Evolutionary conservation across 352 stramenopile genomes (phyloP), one percentile per base, ranked within the genome.

Genomic region (Globisporangium parvum): DNA sequence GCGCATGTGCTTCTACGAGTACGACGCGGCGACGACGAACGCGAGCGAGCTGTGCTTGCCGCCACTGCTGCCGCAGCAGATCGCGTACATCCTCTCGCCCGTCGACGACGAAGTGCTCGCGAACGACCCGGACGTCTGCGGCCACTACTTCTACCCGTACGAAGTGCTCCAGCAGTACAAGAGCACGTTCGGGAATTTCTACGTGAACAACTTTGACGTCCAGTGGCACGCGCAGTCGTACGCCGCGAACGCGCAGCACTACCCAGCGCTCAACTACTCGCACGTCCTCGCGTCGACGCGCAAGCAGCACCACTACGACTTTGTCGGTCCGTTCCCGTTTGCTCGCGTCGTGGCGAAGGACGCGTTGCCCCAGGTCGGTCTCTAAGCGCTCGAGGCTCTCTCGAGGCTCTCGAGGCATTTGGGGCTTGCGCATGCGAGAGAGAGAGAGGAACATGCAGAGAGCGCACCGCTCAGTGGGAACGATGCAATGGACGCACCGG

Each of bases 131-230:
- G 75, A 89, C 47, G 68, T 82, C 46, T 89, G 76, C 48, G 79
- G 79, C 46, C 85, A 80, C 60, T 89, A 89, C 68, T 82, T 87
- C 37, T 84, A 87, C 63, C 79, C 77, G 55, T 89, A 87, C 62
- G 79, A 86, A 47, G 68, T 85, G 51, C 65, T 71, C 52, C 73
- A 76, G 59, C 63, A 75, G 57, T 85, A 87, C 60, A 68, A 69
- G 56, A 60, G 55, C 51, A 63, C 73, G 47, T 85, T 89, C 46
- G 69, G 74, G 51, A 73, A 76, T 59, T 87, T 89, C 44, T 87
- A 83, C 63, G 69, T 87, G 44, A 86, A 87, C 69, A 77, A 80
- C 55, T 87, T 86, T 53, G 69, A 85, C 45, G 66, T 89, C 50
- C 55, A 82, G 61, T 87, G 79, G 79, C 63, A 83, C 51, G 54